These are phyloP conservation scores for Fusarium redolens DNA, from an alignment of 2,329 filamentous ascomycete genomes.

Conservation along the genomic window DNA sequence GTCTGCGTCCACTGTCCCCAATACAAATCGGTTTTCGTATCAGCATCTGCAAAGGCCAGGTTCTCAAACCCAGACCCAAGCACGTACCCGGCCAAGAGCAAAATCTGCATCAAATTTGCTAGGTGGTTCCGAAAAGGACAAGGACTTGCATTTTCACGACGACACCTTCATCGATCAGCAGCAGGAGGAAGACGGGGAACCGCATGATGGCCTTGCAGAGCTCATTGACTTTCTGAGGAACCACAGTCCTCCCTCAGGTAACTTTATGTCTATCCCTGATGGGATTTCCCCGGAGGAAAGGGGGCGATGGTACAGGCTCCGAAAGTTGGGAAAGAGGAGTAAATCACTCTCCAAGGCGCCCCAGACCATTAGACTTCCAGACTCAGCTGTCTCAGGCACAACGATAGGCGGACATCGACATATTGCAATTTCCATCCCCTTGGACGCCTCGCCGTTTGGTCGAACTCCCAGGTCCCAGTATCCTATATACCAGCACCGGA, in stretches of 20 bases:
- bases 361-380: constrained; percentile 58
- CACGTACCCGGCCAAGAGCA: constrained; percentile 38
- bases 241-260: constrained; percentile 60
- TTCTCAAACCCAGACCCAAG: constrained; percentile 4
- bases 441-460: constrained; percentile 60
- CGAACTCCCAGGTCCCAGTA: constrained; percentile 49
- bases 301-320: constrained; percentile 57
- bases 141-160: constrained; percentile 36
- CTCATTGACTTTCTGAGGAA: constrained; percentile 63
- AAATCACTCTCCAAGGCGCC: constrained; percentile 49
- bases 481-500: constrained; percentile 44
- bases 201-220: constrained; percentile 47
- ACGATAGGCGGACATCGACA: constrained; percentile 66
- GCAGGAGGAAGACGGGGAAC: constrained; percentile 19
- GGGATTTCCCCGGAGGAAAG: constrained; percentile 46
- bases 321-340: constrained; percentile 53
- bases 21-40: constrained; percentile 8
- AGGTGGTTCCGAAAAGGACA: constrained; percentile 20
- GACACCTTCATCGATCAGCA: constrained; percentile 35
- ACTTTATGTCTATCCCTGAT: constrained; percentile 61
- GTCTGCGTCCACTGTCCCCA: constrained; percentile 5
- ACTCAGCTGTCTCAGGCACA: constrained; percentile 65
- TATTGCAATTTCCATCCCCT: constrained; percentile 70
- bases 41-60: constrained; percentile 6
- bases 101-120: constrained; percentile 41